Conservation (phyloP, 306 rosid species). For the Gleditsia sinensis region DNA sequence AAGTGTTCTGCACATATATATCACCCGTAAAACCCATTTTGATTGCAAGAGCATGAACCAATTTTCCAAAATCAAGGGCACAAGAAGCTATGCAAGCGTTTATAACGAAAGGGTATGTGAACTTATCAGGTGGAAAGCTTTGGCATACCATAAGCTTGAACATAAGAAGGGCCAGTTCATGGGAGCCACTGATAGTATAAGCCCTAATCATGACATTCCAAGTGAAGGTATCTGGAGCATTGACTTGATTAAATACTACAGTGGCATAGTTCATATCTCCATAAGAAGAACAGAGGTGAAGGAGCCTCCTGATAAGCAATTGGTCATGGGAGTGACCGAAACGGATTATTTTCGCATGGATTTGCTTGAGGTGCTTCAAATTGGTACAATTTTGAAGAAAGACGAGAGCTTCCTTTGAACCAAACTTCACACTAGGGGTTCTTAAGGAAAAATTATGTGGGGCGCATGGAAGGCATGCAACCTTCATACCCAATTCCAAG, state of each 20-base stretch:
- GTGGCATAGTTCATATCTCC: slow-evolving; percentile 53
- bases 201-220: slow-evolving; percentile 74
- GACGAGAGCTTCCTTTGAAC: slow-evolving; percentile 48
- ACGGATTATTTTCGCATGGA: slow-evolving; percentile 64
- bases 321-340: slow-evolving; percentile 57
- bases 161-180: slow-evolving; percentile 49
- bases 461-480: slow-evolving; percentile 44
- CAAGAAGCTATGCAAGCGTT: slow-evolving; percentile 52
- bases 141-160: slow-evolving; percentile 49
- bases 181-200: slow-evolving; percentile 42
- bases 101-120: slow-evolving; percentile 71
- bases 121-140: slow-evolving; percentile 60
- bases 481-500: slow-evolving; percentile 41
- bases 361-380: slow-evolving; percentile 60
- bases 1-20: slow-evolving; percentile 57
- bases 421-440: slow-evolving; percentile 24
- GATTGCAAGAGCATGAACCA: slow-evolving; percentile 49
- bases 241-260: slow-evolving; percentile 53
- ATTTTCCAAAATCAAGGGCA: slow-evolving; percentile 43
- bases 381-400: slow-evolving; percentile 53
- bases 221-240: slow-evolving; percentile 54
- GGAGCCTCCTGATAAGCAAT: slow-evolving; percentile 52
- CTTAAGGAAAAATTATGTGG: slow-evolving; percentile 32
- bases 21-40: slow-evolving; percentile 56
- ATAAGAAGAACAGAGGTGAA: slow-evolving; percentile 55